Base-by-base conservation (phyloP, 768 basidiomycete species). In the Pleurotus giganteus region DNA sequence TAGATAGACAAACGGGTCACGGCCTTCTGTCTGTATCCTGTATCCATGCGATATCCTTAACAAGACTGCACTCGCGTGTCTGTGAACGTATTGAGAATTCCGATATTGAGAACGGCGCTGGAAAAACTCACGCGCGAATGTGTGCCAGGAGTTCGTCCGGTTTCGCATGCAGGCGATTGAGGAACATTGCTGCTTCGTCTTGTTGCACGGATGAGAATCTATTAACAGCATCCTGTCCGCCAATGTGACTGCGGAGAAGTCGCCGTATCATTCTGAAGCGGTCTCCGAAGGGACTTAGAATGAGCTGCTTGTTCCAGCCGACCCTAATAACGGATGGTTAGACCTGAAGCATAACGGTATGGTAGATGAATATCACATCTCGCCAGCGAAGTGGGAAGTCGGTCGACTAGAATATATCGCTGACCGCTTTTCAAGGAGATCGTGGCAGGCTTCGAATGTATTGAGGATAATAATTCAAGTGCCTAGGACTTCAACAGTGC, bases 1-100 rank as follows among this genome's bases (percentile, higher is more conserved):
- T 23, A 78, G 66, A 47, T 68, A 59, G 6, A 78, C 62, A n/a
- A 78, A 67, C 7, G 73, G 73, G 46, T 78, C 67, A 26, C 43
- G 69, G 63, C 23, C 66, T 51, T 56, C 67, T 42, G 58, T 72
- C 65, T 71, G 70, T 45, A 77, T 71, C 8, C 67, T 59, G 36
- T 77, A 77, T 21, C 77, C 76, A 58, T 77, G 71, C 1, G 76
- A 74, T 4, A 76, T 72, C 13, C 69, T 69, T 19, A 77, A 57
- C 8, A 72, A 70, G 32, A 77, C 72, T 3, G 76, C 65, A 19
- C 76, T 76, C 1, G 74, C 73, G 4, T 69, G 71, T 2, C 71
- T 73, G 47, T 24, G 29, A 23, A 31, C 19, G 28, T n/a, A n/a
- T n/a, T n/a, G n/a, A n/a, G n/a, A n/a, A n/a, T n/a, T n/a, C n/a